These are phyloP conservation scores for Cutaneotrichosporon cavernicola DNA, from an alignment of 1,284 basidiomycete species.

Conservation along the genomic window DNA sequence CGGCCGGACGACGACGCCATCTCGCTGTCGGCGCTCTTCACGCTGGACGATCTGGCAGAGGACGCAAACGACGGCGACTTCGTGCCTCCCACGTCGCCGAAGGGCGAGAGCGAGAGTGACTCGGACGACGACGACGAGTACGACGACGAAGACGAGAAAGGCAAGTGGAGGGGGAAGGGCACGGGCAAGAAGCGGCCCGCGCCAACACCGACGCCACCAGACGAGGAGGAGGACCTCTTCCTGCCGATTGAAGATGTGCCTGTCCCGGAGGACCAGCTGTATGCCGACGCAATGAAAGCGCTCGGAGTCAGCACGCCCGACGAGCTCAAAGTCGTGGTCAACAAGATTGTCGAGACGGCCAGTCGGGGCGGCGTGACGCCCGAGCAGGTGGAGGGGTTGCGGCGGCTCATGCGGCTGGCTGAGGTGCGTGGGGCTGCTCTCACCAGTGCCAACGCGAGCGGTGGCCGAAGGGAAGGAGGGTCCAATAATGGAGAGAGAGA, in stretches of 20 bases:
- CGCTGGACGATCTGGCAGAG: constrained; percentile 17
- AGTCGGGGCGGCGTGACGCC: constrained; percentile 16
- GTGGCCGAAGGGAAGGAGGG: neutral
- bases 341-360: constrained; percentile 21
- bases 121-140: constrained; percentile 12
- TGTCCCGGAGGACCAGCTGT: constrained; percentile 28
- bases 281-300: constrained; percentile 22
- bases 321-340: constrained; percentile 21
- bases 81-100: constrained; percentile 25
- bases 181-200: neutral
- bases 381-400: constrained; percentile 24
- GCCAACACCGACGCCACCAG: neutral
- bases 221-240: constrained; percentile 37
- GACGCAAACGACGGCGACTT: constrained; percentile 27
- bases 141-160: neutral
- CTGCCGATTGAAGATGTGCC: constrained; percentile 44
- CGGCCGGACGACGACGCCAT: constrained; percentile 17
- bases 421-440: constrained; percentile 11
- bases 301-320: constrained; percentile 20
- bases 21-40: constrained; percentile 23
- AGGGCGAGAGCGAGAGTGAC: constrained; percentile 18
- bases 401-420: constrained; percentile 20
- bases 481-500: too few species aligned
- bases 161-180: neutral
- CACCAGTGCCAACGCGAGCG: neutral